Conservation (phyloP, 495 filamentous ascomycete species). For the Aspergillus conjunctus region DNA sequence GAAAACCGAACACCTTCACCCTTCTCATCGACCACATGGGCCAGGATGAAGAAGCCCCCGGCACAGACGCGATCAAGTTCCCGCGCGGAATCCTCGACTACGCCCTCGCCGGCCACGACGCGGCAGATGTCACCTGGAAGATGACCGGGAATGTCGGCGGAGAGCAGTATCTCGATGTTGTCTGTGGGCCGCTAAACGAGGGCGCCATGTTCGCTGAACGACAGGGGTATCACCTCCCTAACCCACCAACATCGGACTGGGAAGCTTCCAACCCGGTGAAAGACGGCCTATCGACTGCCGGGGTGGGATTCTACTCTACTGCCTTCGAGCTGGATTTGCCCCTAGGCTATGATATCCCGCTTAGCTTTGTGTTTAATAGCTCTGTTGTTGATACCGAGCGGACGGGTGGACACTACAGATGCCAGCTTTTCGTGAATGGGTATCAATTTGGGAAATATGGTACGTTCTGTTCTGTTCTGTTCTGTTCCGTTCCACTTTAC, state of each 20-base stretch:
- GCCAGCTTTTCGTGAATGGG: conserved; percentile 66
- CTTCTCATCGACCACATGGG: conserved; percentile 71
- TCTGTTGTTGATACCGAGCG: conserved; percentile 21
- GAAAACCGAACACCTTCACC: conserved; percentile 58
- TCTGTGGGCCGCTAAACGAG: conserved; percentile 71
- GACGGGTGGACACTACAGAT: conserved; percentile 44
- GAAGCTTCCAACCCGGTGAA: conserved; percentile 32
- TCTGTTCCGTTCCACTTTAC: too few species aligned
- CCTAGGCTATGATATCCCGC: conserved; percentile 55
- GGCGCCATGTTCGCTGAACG: conserved; percentile 65
- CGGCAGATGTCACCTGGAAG: conserved; percentile 60
- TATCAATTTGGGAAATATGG: conserved; percentile 69
- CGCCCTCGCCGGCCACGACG: conserved; percentile 40
- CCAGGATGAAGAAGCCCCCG: conserved; percentile 58
- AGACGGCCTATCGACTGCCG: conserved; percentile 50
- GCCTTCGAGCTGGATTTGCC: conserved; percentile 56
- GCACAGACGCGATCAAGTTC: conserved; percentile 61
- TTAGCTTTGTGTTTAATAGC: conserved; percentile 58
- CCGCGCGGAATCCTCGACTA: conserved; percentile 68
- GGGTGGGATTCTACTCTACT: conserved; percentile 61
- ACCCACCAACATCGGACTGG: conserved; percentile 1
- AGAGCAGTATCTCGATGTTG: conserved; percentile 61
- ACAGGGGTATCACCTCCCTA: conserved; percentile 61
- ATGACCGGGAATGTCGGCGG: conserved; percentile 72
- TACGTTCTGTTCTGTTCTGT: conserved; percentile 18